A percentile compares a stretch with the other conserved stretches of the same genome.
These are phyloP conservation scores for Cyclospora cayetanensis DNA, from an alignment of 169 alveolate genomes.

Conservation along the genomic window DNA sequence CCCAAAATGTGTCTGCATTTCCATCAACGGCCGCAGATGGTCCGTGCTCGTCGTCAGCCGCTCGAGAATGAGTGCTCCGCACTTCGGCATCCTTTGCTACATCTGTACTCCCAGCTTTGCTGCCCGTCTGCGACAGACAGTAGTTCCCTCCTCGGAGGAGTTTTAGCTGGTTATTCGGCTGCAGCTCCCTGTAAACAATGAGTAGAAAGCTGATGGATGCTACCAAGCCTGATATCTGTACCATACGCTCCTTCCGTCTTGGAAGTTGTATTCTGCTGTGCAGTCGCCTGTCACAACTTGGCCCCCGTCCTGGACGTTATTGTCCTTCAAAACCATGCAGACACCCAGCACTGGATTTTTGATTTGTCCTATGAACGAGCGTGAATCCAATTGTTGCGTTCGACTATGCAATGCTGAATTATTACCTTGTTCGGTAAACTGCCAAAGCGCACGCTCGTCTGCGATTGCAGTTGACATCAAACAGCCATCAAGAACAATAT, in stretches of 20 bases:
- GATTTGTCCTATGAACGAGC: constrained; percentile 45
- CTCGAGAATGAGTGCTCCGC: constrained; percentile 80
- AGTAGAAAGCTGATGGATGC: background rate
- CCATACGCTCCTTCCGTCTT: constrained; percentile 71
- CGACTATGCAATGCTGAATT: background rate
- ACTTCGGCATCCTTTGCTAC: constrained; percentile 85
- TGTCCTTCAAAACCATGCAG: constrained; percentile 84
- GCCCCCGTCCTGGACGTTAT: constrained; percentile 85
- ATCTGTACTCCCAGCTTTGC: constrained; percentile 87
- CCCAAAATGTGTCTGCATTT: constrained; percentile 87
- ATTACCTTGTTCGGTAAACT: constrained; percentile 62
- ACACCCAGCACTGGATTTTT: constrained; percentile 78
- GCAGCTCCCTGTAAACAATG: constrained; percentile 83
- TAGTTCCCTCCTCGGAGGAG: constrained; percentile 88
- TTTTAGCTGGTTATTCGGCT: constrained; percentile 88
- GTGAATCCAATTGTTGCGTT: background rate
- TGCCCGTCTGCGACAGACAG: constrained; percentile 88
- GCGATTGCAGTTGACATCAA: constrained; percentile 10
- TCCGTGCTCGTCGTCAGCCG: constrained; percentile 78
- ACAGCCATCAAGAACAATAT: constrained; percentile 66
- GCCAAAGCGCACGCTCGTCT: constrained; percentile 70
- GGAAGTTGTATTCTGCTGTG: constrained; percentile 50
- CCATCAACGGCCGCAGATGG: constrained; percentile 88
- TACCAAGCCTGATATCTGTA: constrained; percentile 69
- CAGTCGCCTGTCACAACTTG: constrained; percentile 75